Conservation (phyloP, 805 yeast species). For the Ascoidea rubescens region DNA sequence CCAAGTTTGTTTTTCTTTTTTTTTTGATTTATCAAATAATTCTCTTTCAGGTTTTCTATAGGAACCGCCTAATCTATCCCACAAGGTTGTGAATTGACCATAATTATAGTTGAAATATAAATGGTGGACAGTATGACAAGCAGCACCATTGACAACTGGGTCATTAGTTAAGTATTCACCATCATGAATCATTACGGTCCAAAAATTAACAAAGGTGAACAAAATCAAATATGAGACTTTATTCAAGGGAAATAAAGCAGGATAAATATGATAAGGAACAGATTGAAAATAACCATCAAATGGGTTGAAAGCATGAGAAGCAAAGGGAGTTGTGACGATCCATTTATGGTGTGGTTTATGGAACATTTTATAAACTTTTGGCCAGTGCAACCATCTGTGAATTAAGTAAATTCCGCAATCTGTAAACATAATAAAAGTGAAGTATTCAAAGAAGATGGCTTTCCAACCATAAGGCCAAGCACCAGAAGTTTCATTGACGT, state of each 20-base stretch:
- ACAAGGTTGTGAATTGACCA: conserved; percentile 94
- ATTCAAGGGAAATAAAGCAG: conserved; percentile 85
- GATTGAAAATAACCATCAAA: conserved; percentile 92
- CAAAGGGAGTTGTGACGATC: conserved; percentile 97
- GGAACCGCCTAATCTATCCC: conserved; percentile 94
- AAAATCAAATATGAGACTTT: conserved; percentile 69
- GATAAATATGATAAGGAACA: conserved; percentile 85
- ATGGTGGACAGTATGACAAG: conserved; percentile 96
- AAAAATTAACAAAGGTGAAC: conserved; percentile 86
- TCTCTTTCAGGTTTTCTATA: conserved; percentile 87
- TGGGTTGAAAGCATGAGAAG: conserved; percentile 98
- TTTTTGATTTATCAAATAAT: conserved; percentile 52
- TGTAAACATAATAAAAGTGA: conserved; percentile 78
- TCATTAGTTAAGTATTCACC: conserved; percentile 91
- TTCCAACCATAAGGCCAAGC: conserved; percentile 65
- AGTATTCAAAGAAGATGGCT: conserved; percentile 53
- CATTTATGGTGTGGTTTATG: conserved; percentile 99
- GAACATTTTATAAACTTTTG: conserved; percentile 64
- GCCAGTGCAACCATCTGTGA: conserved; percentile 93
- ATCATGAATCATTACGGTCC: conserved; percentile 99
- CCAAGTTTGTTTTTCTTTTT: conserved; percentile 51
- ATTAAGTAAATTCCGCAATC: conserved; percentile 86
- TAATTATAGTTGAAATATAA: conserved; percentile 94
- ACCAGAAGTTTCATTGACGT: conserved; percentile 46
- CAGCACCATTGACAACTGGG: conserved; percentile 93